phyloP scores from a whole-genome alignment of 768 basidiomycete genomes.

The Lyophyllum decastes region DNA sequence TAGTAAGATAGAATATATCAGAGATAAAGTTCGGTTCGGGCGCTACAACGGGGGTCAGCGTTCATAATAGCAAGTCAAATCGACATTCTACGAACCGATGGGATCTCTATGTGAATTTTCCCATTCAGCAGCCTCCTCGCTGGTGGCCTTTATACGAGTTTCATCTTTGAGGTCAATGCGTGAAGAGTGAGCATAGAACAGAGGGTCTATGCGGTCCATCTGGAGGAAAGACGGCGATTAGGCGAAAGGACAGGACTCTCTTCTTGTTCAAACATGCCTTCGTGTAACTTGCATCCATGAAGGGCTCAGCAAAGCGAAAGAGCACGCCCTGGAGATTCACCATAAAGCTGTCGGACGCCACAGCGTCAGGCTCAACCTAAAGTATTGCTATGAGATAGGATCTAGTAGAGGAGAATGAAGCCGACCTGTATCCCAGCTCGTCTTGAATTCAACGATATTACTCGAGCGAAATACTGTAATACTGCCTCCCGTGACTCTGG shows the following conservation, averaged over 20 bases:
- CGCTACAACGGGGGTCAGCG: constrained; percentile 33
- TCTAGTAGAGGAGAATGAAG: background rate
- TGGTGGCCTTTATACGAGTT: constrained; percentile 91
- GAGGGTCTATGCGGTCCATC: constrained; percentile 90
- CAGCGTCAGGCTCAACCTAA: constrained; percentile 82
- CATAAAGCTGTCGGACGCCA: constrained; percentile 92
- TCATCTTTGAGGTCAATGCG: constrained; percentile 84
- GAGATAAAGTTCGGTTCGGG: constrained; percentile 89
- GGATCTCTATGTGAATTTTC: constrained; percentile 47
- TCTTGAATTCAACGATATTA: constrained; percentile 75
- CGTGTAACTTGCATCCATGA: constrained; percentile 88
- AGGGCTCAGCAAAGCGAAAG: constrained; percentile 87
- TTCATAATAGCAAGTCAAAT: background rate
- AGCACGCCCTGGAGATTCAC: constrained; percentile 84
- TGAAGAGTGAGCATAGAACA: constrained; percentile 73
- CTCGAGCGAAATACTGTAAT: constrained; percentile 77
- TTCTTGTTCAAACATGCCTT: constrained; percentile 54
- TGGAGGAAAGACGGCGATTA: constrained; percentile 25
- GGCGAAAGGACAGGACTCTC: background rate
- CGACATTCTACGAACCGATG: constrained; percentile 35
- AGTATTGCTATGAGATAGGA: background rate
- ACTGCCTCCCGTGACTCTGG: constrained; percentile 79
- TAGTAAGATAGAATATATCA: constrained; percentile 87
- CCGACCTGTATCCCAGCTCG: constrained; percentile 88
- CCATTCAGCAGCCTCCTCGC: constrained; percentile 83